Conservation (phyloP, 2,329 filamentous ascomycete species). For the Aspergillus niger region DNA sequence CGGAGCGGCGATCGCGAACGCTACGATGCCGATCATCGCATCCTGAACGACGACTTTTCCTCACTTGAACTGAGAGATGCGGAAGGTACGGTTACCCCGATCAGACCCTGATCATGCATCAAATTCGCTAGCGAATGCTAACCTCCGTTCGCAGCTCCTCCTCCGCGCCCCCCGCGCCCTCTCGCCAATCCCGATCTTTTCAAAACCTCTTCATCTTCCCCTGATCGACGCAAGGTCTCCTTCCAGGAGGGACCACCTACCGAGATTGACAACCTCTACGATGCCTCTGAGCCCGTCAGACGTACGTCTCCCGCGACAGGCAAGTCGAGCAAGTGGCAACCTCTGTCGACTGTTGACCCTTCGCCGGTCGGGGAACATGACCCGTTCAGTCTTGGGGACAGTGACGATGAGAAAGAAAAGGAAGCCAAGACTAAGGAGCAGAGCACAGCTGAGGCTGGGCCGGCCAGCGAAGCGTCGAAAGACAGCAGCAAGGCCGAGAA, state of each 20-base stretch:
- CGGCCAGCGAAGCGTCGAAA: constrained; percentile 41
- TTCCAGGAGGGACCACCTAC: constrained; percentile 69
- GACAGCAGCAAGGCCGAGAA: constrained; percentile 29
- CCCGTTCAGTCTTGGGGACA: constrained; percentile 93
- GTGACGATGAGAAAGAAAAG: constrained; percentile 85
- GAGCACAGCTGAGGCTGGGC: constrained; percentile 49
- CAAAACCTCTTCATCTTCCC: constrained; percentile 65
- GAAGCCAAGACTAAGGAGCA: constrained; percentile 69
- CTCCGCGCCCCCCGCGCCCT: constrained; percentile 61
- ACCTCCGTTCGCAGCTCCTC: constrained; percentile 48
- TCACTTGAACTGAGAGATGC: constrained; percentile 64
- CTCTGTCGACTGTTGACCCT: constrained; percentile 80
- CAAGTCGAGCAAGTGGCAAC: constrained; percentile 96
- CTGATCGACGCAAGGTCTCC: constrained; percentile 55
- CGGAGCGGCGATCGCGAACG: constrained; percentile 85
- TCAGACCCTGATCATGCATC: neutral
- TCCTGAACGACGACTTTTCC: constrained; percentile 86
- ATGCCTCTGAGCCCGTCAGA: constrained; percentile 60
- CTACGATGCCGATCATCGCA: constrained; percentile 91
- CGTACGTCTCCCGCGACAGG: constrained; percentile 52
- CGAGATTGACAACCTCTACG: constrained; percentile 76
- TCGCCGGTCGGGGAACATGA: constrained; percentile 87
- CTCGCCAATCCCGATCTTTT: constrained; percentile 78
- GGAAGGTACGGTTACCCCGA: constrained; percentile 50
- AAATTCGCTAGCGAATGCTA: neutral